A percentile compares a stretch with the other conserved stretches of the same genome.
Evolutionary conservation across 306 rosid species (phyloP).

Genomic region (Prosopis cineraria): DNA sequence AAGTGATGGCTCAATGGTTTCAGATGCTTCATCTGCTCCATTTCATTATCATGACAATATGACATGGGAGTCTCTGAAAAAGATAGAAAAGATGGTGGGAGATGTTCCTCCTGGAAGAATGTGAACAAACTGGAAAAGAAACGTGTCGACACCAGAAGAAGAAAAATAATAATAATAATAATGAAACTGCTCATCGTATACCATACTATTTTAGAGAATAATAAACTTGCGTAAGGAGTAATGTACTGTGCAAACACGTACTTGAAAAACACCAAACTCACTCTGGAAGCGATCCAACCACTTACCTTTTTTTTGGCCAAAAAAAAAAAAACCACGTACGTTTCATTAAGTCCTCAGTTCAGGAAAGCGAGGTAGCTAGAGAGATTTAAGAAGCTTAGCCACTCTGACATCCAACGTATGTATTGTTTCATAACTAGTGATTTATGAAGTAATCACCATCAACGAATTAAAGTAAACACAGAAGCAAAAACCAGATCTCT

Average conservation of each 20-base stretch:
- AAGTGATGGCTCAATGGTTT: constrained; percentile 89
- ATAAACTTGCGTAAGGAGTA: background rate
- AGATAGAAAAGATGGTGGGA: constrained; percentile 49
- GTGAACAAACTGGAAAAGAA: constrained; percentile 63
- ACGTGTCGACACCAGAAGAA: constrained; percentile 55
- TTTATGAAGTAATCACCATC: background rate
- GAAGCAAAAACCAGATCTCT: background rate
- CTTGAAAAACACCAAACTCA: too few species aligned
- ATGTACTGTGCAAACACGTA: background rate
- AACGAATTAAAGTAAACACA: constrained; percentile 5
- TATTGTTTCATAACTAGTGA: background rate
- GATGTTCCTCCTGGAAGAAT: constrained; percentile 51
- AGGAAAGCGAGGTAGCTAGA: background rate
- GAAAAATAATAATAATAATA: too few species aligned
- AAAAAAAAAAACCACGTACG: too few species aligned
- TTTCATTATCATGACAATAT: constrained; percentile 39
- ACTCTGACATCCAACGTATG: background rate
- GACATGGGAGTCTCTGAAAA: constrained; percentile 46
- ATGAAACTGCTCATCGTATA: constrained; percentile 36
- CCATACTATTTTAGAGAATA: constrained; percentile 4
- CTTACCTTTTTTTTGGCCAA: too few species aligned
- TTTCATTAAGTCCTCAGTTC: background rate
- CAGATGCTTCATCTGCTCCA: constrained; percentile 85
- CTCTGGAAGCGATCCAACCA: too few species aligned
- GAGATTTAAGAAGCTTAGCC: background rate